phyloP scores from a whole-genome alignment of 2,329 filamentous ascomycete species.

The Fusarium nisikadoi region DNA sequence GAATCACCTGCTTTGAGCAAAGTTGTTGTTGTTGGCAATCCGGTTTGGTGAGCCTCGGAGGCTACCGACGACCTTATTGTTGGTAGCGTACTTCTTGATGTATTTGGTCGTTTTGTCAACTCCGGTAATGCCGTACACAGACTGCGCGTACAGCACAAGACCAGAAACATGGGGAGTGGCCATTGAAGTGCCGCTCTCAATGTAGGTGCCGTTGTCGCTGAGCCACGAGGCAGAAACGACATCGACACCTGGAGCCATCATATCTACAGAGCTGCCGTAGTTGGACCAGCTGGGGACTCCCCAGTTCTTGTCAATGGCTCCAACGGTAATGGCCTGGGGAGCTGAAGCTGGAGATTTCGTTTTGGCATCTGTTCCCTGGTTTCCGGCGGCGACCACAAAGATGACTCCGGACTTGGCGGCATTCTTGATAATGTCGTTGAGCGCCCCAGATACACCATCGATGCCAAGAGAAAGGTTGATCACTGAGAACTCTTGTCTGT shows the following conservation, averaged over 20 bases:
- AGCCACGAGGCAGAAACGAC: slow-evolving; percentile 61
- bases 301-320: slow-evolving; percentile 52
- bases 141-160: slow-evolving; percentile 61
- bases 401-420: slow-evolving; percentile 60
- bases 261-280: slow-evolving; percentile 59
- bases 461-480: slow-evolving; percentile 67
- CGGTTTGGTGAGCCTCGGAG: slow-evolving; percentile 56
- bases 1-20: slow-evolving; percentile 24
- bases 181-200: slow-evolving; percentile 71
- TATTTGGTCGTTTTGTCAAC: slow-evolving; percentile 51
- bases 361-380: slow-evolving; percentile 50
- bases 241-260: slow-evolving; percentile 61
- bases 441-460: slow-evolving; percentile 50
- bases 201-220: slow-evolving; percentile 54
- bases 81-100: slow-evolving; percentile 55
- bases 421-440: slow-evolving; percentile 61
- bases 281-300: slow-evolving; percentile 60
- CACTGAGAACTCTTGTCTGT: slow-evolving; percentile 55
- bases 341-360: slow-evolving; percentile 47
- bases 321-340: slow-evolving; percentile 47
- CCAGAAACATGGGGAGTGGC: slow-evolving; percentile 70
- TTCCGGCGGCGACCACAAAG: slow-evolving; percentile 66
- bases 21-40: slow-evolving; percentile 61
- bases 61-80: slow-evolving; percentile 52
- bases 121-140: slow-evolving; percentile 52